Conservation (phyloP, 2,329 filamentous ascomycete genomes). For the Aspergillus fumigatus region DNA sequence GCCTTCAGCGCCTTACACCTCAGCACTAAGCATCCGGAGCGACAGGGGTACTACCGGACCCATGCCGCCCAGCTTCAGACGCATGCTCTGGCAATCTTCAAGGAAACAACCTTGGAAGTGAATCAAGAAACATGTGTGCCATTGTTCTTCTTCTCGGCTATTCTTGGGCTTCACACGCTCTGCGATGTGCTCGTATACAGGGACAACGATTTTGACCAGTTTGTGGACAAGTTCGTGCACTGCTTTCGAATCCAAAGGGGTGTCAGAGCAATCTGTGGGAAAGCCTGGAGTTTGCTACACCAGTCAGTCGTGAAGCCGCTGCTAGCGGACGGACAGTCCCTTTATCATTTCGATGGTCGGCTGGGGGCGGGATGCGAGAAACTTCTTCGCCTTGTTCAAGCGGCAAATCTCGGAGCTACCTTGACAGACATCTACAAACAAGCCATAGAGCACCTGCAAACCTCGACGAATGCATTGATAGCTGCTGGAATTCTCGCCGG, state of each 20-base stretch:
- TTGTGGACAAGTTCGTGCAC: constrained; percentile 24
- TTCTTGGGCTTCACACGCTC: constrained; percentile 38
- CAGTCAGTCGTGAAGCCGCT: constrained; percentile 10
- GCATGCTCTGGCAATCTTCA: constrained; percentile 17
- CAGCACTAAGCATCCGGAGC: constrained; percentile 32
- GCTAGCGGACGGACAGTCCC: constrained; percentile 1
- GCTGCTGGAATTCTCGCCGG: background rate
- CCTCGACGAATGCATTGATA: constrained; percentile 1
- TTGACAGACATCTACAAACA: constrained; percentile 4
- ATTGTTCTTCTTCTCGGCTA: constrained; percentile 19
- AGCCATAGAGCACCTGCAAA: constrained; percentile 8
- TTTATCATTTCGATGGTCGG: constrained; percentile 1
- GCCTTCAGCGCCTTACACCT: constrained; percentile 45
- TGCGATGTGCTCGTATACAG: constrained; percentile 45
- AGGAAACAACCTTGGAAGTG: constrained; percentile 4
- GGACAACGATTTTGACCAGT: constrained; percentile 33
- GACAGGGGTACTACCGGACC: constrained; percentile 26
- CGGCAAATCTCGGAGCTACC: constrained; percentile 1
- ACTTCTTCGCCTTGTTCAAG: constrained; percentile 8
- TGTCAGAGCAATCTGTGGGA: constrained; percentile 13
- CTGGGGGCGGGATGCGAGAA: constrained; percentile 3
- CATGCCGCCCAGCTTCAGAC: constrained; percentile 36
- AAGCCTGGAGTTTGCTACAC: constrained; percentile 12
- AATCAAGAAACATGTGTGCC: constrained; percentile 15
- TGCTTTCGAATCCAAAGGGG: constrained; percentile 25